Conservation (phyloP, 768 basidiomycete genomes). For the Glaciozyma antarctica region DNA sequence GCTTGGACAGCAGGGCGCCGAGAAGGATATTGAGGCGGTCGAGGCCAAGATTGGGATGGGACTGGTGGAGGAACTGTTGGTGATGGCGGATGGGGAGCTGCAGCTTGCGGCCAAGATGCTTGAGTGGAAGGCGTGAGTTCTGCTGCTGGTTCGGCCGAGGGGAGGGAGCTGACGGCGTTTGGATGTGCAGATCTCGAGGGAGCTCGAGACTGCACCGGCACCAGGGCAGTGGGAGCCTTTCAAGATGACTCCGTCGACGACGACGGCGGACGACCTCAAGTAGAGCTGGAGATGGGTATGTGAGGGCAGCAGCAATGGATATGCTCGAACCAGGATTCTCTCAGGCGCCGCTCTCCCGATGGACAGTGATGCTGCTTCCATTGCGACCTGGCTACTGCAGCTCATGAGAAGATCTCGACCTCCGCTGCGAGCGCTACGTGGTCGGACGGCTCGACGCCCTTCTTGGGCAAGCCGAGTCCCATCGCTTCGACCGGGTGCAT, state of each 20-base stretch:
- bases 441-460: slow-evolving; percentile 71
- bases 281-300: neutral
- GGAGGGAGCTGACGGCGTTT: slow-evolving; percentile 8
- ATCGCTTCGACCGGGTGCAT: slow-evolving; percentile 56
- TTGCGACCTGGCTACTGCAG: too few species aligned
- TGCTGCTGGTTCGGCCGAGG: neutral
- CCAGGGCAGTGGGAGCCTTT: slow-evolving; percentile 82
- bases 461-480: slow-evolving; percentile 65
- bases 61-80: slow-evolving; percentile 74
- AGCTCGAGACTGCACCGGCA: slow-evolving; percentile 68
- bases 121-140: slow-evolving; percentile 90
- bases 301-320: too few species aligned
- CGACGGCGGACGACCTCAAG: slow-evolving; percentile 27
- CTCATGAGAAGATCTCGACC: slow-evolving; percentile 38
- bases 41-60: slow-evolving; percentile 74
- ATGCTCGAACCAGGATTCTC: too few species aligned
- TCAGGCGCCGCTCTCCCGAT: too few species aligned
- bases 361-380: too few species aligned
- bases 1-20: slow-evolving; percentile 46
- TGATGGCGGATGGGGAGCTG: slow-evolving; percentile 73
- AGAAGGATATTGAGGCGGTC: slow-evolving; percentile 51
- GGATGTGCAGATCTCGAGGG: slow-evolving; percentile 66
- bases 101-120: slow-evolving; percentile 64
- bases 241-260: slow-evolving; percentile 29
- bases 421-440: slow-evolving; percentile 71